Base-by-base conservation (phyloP, 2,329 filamentous ascomycete species). In the Stagonosporopsis tanaceti region DNA sequence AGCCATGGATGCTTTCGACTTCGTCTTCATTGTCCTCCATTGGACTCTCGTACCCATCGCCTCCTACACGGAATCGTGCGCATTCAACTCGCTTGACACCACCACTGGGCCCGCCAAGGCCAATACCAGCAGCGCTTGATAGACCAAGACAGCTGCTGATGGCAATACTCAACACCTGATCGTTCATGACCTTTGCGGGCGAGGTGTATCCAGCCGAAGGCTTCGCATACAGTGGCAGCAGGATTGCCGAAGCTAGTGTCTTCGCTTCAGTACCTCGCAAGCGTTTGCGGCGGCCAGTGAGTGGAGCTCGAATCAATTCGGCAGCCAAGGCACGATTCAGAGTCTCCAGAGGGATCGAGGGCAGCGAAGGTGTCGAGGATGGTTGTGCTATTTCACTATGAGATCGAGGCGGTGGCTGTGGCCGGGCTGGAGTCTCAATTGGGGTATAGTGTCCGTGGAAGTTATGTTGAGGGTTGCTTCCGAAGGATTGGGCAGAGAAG, bases 181-280 rank as follows among this genome's bases (percentile, higher is more conserved):
- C 75, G 25, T 64, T 66, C 58, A 74, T 72, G 2, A 70, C 54
- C 24, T 74, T 75, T 6, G 71, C 64, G 28, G 71, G 64, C 32
- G 69, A 55, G 6, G 64, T 24, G 7, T 63, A 25, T 7, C 53
- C 52, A n/a, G 64, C 24, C 1, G 60, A 39, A 7, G 68, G 59
- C 9, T 75, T 77, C 5, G 76, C 61, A 47, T 72, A 72, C 12
- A 80, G 70, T 1, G 70, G 69, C 8, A 64, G 63, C 0, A 83
- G 67, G n/a, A 82, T 75, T 1, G 77, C 70, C 11, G 78, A 76
- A 3, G 81, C 80, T 8, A 83, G 74, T 4, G 73, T 72, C 54
- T 80, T 82, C 1, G 80, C 80, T 70, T 82, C 80, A 20, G 77
- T 77, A 39, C 80, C 77, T 22, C 74, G 73, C 6, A 83, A 68